These are phyloP conservation scores for Sordariomycetes sp. DNA, from an alignment of 2,329 filamentous ascomycete genomes.

Conservation along the genomic window DNA sequence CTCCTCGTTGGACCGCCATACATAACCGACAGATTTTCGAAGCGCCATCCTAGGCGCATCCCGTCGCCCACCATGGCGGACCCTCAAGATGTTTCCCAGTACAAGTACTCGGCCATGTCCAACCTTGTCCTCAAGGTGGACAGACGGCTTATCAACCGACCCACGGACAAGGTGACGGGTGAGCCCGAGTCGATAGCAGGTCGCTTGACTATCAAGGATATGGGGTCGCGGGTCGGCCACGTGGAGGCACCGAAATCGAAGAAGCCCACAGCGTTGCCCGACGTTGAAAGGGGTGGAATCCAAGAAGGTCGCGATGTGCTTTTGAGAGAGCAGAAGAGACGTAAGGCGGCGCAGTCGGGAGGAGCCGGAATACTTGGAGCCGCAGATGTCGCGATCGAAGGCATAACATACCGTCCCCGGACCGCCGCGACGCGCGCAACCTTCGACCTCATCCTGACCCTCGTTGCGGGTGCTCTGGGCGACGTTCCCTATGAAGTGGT, in stretches of 20 bases:
- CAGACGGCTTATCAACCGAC: conserved; percentile 83
- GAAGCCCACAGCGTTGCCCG: conserved; percentile 53
- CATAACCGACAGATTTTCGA: neutral
- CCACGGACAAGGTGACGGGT: conserved; percentile 88
- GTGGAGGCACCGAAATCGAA: conserved; percentile 73
- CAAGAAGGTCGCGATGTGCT: conserved; percentile 75
- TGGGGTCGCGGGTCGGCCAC: conserved; percentile 74
- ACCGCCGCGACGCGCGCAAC: conserved; percentile 85
- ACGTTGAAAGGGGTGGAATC: conserved; percentile 62
- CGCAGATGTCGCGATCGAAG: conserved; percentile 80
- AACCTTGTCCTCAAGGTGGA: conserved; percentile 99
- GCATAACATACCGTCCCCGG: conserved; percentile 79
- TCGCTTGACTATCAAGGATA: conserved; percentile 83
- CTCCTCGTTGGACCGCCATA: neutral
- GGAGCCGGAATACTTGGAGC: conserved; percentile 71
- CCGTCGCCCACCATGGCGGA: conserved; percentile 46
- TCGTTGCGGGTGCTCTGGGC: conserved; percentile 76
- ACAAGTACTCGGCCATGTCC: conserved; percentile 99
- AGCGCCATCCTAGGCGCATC: neutral
- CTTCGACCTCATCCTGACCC: conserved; percentile 86
- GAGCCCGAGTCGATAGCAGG: conserved; percentile 96
- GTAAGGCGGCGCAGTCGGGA: conserved; percentile 59
- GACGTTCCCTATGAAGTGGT: conserved; percentile 89
- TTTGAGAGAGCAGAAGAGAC: conserved; percentile 73
- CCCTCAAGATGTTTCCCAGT: conserved; percentile 79